These are phyloP conservation scores for Gracilaria caudata DNA, from an alignment of 23 red algal species.

Conservation along the genomic window DNA sequence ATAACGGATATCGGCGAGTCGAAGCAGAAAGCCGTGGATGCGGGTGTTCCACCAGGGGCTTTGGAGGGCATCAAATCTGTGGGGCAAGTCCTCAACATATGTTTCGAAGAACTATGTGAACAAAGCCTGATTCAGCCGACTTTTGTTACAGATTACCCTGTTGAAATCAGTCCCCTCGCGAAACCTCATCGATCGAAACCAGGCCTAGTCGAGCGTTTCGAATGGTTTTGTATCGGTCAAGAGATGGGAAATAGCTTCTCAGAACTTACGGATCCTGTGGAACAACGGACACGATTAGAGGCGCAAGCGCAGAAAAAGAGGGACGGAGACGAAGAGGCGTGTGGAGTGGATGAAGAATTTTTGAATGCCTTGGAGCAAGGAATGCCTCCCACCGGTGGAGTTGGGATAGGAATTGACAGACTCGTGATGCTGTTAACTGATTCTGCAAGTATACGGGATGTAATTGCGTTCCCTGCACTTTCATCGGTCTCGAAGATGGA, in stretches of 20 bases:
- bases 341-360: conserved; percentile 97
- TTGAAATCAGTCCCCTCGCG: conserved; percentile 90
- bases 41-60: neutral
- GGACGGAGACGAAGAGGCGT: conserved; percentile 94
- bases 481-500: conserved; percentile 21
- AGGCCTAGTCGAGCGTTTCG: conserved; percentile 91
- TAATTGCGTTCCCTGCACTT: conserved; percentile 83
- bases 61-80: conserved; percentile 45
- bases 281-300: conserved; percentile 87
- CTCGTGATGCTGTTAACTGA: conserved; percentile 95
- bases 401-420: conserved; percentile 95
- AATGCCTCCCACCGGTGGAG: conserved; percentile 91
- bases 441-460: conserved; percentile 89
- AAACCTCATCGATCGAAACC: conserved; percentile 84
- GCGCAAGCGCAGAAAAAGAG: conserved; percentile 72
- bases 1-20: conserved; percentile 37
- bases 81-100: conserved; percentile 70
- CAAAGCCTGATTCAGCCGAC: conserved; percentile 81
- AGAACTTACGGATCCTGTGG: conserved; percentile 91
- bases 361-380: conserved; percentile 90
- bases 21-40: conserved; percentile 22
- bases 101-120: conserved; percentile 95
- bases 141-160: conserved; percentile 95
- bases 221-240: conserved; percentile 87
- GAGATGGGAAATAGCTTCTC: conserved; percentile 93